Evolutionary conservation across 2,329 filamentous ascomycete species (phyloP).

Genomic region (Ophiostoma triangulosporum): DNA sequence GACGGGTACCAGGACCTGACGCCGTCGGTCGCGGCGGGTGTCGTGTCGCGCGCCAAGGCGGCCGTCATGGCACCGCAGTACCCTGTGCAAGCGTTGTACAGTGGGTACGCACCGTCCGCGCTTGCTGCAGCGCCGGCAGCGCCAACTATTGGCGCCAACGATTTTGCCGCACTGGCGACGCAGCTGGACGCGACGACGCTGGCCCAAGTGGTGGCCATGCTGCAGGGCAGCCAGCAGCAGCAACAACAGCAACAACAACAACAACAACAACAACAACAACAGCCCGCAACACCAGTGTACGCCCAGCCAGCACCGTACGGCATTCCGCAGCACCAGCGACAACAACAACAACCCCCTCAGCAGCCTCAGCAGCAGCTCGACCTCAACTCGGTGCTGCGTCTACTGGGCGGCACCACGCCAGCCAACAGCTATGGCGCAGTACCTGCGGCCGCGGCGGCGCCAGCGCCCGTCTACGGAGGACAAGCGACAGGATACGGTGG

Average conservation of each 20-base stretch:
- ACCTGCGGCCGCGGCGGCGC: not conserved
- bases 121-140: conserved; percentile 4
- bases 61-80: conserved; percentile 19
- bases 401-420: conserved; percentile 18
- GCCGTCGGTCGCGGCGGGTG: conserved; percentile 62
- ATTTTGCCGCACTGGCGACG: conserved; percentile 16
- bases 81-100: conserved; percentile 14
- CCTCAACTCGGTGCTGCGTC: conserved; percentile 33
- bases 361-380: conserved; percentile 22
- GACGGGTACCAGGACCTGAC: conserved; percentile 81
- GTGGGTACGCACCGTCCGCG: not conserved
- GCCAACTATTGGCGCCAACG: conserved; percentile 2
- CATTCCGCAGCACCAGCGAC: not conserved
- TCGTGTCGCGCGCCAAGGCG: conserved; percentile 59
- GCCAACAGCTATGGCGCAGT: conserved; percentile 3
- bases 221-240: conserved; percentile 18
- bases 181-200: conserved; percentile 22
- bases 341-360: not conserved
- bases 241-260: not conserved
- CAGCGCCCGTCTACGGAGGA: not conserved
- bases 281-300: not conserved
- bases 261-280: not conserved
- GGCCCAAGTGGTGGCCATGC: conserved; percentile 21
- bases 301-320: not conserved
- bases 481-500: not conserved